A percentile compares a stretch with the other conserved stretches of the same genome.
These are phyloP conservation scores for Phytophthora tubulina DNA, from an alignment of 352 stramenopile genomes.

Conservation along the genomic window DNA sequence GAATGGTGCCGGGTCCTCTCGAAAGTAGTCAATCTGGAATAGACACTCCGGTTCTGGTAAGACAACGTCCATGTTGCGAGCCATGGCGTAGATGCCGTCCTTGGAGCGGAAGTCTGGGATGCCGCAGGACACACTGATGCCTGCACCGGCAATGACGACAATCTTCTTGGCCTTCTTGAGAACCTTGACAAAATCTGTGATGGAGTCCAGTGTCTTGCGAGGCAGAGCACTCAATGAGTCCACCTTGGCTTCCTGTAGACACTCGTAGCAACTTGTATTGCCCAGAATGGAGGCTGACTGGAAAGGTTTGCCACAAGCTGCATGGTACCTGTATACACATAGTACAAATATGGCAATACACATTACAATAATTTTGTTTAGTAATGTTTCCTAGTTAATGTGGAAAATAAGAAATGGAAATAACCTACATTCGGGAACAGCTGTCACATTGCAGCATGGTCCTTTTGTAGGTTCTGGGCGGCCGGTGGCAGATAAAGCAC, in stretches of 20 bases:
- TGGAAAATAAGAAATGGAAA: not conserved
- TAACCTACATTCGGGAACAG: constrained; percentile 67
- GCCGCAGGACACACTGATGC: constrained; percentile 96
- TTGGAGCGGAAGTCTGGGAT: constrained; percentile 99
- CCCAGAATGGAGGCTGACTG: constrained; percentile 71
- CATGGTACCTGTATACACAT: constrained; percentile 52
- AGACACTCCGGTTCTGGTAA: constrained; percentile 96
- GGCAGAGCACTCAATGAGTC: constrained; percentile 40
- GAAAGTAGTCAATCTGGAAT: constrained; percentile 99
- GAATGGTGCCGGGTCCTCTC: constrained; percentile 95
- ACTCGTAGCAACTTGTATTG: constrained; percentile 85
- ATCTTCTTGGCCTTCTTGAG: constrained; percentile 88
- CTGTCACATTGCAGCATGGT: constrained; percentile 80
- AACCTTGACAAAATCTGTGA: constrained; percentile 73
- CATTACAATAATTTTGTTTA: constrained; percentile 37
- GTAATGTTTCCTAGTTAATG: constrained; percentile 1
- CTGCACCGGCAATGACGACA: constrained; percentile 92
- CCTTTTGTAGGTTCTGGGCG: constrained; percentile 45
- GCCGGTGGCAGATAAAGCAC: constrained; percentile 73
- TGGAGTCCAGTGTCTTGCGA: constrained; percentile 52
- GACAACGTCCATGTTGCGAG: constrained; percentile 81
- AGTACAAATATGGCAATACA: constrained; percentile 8
- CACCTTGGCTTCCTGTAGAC: constrained; percentile 57
- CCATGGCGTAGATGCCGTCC: constrained; percentile 88
- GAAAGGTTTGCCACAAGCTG: constrained; percentile 58